Evolutionary conservation across 1,139 yeast species (phyloP).

Genomic region (Kluyveromyces marxianus): DNA sequence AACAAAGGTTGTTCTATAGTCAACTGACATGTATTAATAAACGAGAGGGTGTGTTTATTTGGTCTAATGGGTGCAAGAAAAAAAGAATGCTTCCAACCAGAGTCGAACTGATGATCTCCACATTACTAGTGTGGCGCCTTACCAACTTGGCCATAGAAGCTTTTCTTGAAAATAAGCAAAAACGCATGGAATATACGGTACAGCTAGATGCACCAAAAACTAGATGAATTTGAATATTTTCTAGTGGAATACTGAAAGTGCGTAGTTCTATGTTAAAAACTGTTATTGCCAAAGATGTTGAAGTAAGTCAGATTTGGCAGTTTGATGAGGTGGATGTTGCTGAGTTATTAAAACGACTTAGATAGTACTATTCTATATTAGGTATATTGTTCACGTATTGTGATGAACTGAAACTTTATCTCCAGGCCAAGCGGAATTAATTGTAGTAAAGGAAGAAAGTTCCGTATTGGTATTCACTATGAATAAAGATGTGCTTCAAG

Average conservation of each 20-base stretch:
- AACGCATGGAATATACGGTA: neutral
- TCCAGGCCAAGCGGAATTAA: too few relatives aligned
- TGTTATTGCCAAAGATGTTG: too few relatives aligned
- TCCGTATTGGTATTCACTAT: too few relatives aligned
- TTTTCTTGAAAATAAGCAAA: neutral
- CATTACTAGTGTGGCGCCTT: conserved; percentile 33
- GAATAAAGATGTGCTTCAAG: neutral
- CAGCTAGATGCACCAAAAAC: neutral
- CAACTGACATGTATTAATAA: neutral
- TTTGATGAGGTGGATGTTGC: too few relatives aligned
- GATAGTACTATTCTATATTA: too few relatives aligned
- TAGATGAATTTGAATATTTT: neutral
- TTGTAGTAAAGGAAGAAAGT: neutral
- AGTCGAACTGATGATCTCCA: conserved; percentile 31
- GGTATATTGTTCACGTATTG: too few relatives aligned
- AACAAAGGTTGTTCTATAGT: neutral
- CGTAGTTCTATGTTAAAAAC: too few relatives aligned
- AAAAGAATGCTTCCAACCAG: conserved; percentile 27
- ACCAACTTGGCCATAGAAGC: conserved; percentile 34
- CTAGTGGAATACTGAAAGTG: too few relatives aligned
- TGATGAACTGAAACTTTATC: too few relatives aligned
- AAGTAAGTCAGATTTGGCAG: too few relatives aligned
- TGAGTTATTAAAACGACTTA: too few relatives aligned
- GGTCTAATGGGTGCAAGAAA: neutral
- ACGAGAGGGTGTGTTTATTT: neutral